These are phyloP conservation scores for Laetiporus sulphureus DNA, from an alignment of 1,284 basidiomycete genomes.

Conservation along the genomic window DNA sequence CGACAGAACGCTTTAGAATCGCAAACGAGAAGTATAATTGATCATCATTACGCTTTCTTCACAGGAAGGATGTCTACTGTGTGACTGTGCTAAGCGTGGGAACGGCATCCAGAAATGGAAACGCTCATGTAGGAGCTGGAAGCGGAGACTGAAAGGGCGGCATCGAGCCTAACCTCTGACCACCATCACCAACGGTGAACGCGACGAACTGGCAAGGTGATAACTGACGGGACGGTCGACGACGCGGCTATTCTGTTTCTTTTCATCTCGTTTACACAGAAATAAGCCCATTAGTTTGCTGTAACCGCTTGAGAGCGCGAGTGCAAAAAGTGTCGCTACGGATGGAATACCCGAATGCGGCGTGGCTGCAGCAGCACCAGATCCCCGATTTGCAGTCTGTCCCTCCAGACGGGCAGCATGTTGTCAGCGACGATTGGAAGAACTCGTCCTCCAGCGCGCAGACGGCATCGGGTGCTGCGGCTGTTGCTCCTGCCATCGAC, in stretches of 20 bases:
- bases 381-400: conserved; percentile 32
- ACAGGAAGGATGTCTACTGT: too few relatives aligned
- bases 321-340: conserved; percentile 38
- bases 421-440: conserved; percentile 40
- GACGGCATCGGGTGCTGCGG: conserved; percentile 22
- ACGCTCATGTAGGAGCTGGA: conserved; percentile 13
- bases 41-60: too few relatives aligned
- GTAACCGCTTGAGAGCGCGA: conserved; percentile 41
- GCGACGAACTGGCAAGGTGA: conserved; percentile 23
- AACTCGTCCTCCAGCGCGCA: conserved; percentile 30
- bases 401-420: conserved; percentile 30
- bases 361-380: conserved; percentile 46
- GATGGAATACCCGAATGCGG: conserved; percentile 49
- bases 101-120: too few relatives aligned
- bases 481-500: conserved; percentile 29
- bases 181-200: conserved; percentile 25
- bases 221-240: conserved; percentile 18
- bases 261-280: conserved; percentile 35
- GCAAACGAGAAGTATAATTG: too few relatives aligned
- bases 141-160: conserved; percentile 21
- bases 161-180: conserved; percentile 24
- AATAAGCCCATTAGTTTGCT: conserved; percentile 49
- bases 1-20: too few relatives aligned
- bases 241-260: conserved; percentile 21
- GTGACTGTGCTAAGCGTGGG: too few relatives aligned